Evolutionary conservation across 2,329 filamentous ascomycete genomes (phyloP), one percentile per base, ranked within the genome.

Genomic region (Neofusicoccum sp.): DNA sequence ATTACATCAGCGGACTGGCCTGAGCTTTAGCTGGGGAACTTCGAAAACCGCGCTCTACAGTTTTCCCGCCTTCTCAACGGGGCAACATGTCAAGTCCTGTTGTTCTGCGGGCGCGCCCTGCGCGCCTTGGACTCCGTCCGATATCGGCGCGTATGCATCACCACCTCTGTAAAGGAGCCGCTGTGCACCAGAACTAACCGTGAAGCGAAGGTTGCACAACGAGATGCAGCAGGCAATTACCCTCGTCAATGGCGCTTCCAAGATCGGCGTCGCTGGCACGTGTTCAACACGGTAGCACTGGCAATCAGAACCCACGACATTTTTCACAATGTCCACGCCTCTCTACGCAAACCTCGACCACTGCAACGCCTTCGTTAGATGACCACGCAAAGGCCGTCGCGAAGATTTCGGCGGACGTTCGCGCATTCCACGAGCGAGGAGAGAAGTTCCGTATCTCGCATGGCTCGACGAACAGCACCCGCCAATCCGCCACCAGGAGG

Each of bases 401-500:
- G 31, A 65, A 69, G 45, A 79, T 84, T 33, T 76, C 81, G 6
- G 69, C 73, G 4, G 75, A 72, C 58, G 79, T 84, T 48, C 75
- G 75, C 54, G 67, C 73, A 11, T 85, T 84, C 70, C 78, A 84
- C 68, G 72, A 77, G 11, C 77, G 77, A 45, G 75, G 80, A 59
- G 75, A 82, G 69, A 83, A 87, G 2, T 92, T 90, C 73, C 82
- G 88, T n/a, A 87, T 92, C 69, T 89, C 86, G 67, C 89, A 92
- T 74, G 89, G 89, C 63, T 86, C 87, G 0, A 91, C 89, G 28
- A 91, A 90, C 76, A 90, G 86, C 73, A 92, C 89, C 38, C 86
- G 89, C 6, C 81, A 82, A 34, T 71, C 75, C 53, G 70, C 71
- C 36, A 56, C 51, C 3, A 56, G 51, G 14, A 26, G 51, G 6